Evolutionary conservation across 179 eudicot species (phyloP), one percentile per base, ranked within the genome.

Genomic region (Spergularia azorica): DNA sequence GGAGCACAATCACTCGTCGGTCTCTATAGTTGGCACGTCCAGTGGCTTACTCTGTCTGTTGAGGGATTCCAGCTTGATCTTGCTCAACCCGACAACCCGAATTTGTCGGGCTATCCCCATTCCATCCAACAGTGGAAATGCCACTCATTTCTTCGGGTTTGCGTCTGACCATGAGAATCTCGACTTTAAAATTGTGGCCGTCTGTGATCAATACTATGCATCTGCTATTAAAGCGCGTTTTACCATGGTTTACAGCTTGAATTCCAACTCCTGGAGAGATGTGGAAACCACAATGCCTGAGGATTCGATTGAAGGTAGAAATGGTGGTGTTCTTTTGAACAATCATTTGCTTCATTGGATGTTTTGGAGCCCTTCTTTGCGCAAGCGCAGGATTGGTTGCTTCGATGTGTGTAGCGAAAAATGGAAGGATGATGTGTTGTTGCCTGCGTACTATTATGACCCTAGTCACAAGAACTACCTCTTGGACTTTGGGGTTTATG

Each of bases 301-400:
- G 9, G 57, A 69, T 69, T 12, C 11, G 2, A 4, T 50, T 6
- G 15, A 51, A 51, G 2, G 11, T 9, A 16, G 36, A 36, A 20
- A 51, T 21, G n/a, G 36, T 13, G 36, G 59, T 69, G 17, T 8
- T 4, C 59, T 50, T 20, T 4, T 69, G 5, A 50, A 69, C 32
- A 51, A 69, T 13, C 72, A 69, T 20, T 69, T 69, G 59, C 10
- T 69, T 9, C 72, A 69, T 51, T 69, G 72, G 72, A 20, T 69
- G 56, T 69, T 69, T 10, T 36, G 67, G 38, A 10, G 17, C 3
- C 15, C 36, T 9, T 21, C 39, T 16, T 9, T 9, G n/a, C 17
- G 39, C 14, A 51, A 18, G 50, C 39, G 59, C 1, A 50, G 59
- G 36, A 50, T 69, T 0, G 17, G 72, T 21, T 69, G 72, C 11